Conservation (phyloP, 352 stramenopile genomes). For the Phytophthora palmivora region DNA sequence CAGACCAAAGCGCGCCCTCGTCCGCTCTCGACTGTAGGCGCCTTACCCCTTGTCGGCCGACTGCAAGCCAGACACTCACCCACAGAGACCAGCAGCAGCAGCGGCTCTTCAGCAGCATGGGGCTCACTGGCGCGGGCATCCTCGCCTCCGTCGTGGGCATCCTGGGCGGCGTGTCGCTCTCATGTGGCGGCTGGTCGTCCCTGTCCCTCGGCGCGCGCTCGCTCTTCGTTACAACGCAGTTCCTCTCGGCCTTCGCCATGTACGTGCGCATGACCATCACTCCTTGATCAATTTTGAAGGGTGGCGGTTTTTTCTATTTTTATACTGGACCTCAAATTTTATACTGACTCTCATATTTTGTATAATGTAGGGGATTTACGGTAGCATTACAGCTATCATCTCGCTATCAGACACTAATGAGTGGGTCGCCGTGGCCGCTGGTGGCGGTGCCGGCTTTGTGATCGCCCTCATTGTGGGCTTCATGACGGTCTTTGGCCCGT, state of each 20-base stretch:
- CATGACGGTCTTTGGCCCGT: conserved; percentile 73
- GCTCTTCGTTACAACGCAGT: conserved; percentile 85
- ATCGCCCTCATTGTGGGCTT: conserved; percentile 77
- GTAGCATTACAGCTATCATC: conserved; percentile 71
- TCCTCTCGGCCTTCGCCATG: conserved; percentile 85
- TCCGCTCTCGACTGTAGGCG: conserved; percentile 24
- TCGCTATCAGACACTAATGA: conserved; percentile 74
- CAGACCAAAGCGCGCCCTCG: conserved; percentile 36
- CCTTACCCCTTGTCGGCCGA: conserved; percentile 18
- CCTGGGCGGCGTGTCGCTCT: conserved; percentile 81
- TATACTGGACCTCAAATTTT: conserved; percentile 18
- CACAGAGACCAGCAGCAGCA: conserved; percentile 12
- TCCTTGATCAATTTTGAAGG: conserved; percentile 1
- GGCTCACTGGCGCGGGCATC: conserved; percentile 59
- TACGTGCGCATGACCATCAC: conserved; percentile 50
- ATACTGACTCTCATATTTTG: conserved; percentile 14
- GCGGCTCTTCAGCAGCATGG: conserved; percentile 48
- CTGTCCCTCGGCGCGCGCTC: conserved; percentile 86
- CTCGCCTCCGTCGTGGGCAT: conserved; percentile 83
- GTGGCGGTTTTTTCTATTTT: background rate
- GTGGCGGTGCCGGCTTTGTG: conserved; percentile 68
- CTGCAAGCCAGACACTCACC: conserved; percentile 10
- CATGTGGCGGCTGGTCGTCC: conserved; percentile 87
- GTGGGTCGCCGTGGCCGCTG: conserved; percentile 73
- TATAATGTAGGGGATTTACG: conserved; percentile 63